Evolutionary conservation across 2,329 filamentous ascomycete species (phyloP).

Genomic region (Aspergillus sp.): DNA sequence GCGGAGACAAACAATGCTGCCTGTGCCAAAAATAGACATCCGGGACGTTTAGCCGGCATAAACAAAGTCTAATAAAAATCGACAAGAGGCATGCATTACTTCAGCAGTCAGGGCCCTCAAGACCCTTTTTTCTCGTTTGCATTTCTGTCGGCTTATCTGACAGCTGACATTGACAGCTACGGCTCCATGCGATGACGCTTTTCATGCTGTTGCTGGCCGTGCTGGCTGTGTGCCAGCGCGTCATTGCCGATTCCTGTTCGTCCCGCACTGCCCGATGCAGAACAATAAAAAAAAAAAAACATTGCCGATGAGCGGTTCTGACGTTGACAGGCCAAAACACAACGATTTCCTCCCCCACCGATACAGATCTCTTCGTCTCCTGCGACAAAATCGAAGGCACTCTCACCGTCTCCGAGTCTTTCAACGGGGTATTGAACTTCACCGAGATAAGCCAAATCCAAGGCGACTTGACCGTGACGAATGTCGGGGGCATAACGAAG

Average conservation of each 20-base stretch:
- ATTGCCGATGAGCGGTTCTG: neutral
- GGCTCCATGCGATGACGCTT: neutral
- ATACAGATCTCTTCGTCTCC: slow-evolving; percentile 25
- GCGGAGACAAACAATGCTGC: slow-evolving; percentile 4
- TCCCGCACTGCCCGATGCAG: neutral
- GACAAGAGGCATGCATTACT: neutral
- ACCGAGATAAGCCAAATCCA: slow-evolving; percentile 30
- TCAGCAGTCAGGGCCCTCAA: neutral
- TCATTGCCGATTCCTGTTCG: neutral
- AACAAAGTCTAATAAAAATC: slow-evolving; percentile 30
- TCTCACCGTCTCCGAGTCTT: slow-evolving; percentile 32
- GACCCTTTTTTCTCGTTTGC: neutral
- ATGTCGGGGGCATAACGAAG: slow-evolving; percentile 9
- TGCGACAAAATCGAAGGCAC: slow-evolving; percentile 37
- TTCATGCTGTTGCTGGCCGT: neutral
- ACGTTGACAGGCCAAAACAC: slow-evolving; percentile 15
- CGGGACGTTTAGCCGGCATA: neutral
- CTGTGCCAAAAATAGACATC: neutral
- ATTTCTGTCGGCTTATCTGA: too few relatives aligned
- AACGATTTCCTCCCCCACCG: slow-evolving; percentile 35
- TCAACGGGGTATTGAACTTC: slow-evolving; percentile 33
- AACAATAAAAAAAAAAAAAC: too few relatives aligned
- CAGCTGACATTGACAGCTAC: too few relatives aligned
- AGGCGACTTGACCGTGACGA: slow-evolving; percentile 16
- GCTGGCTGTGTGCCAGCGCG: neutral